Base-by-base conservation (phyloP, 202 grass and related monocot genomes). In the Elaeis oleifera region DNA sequence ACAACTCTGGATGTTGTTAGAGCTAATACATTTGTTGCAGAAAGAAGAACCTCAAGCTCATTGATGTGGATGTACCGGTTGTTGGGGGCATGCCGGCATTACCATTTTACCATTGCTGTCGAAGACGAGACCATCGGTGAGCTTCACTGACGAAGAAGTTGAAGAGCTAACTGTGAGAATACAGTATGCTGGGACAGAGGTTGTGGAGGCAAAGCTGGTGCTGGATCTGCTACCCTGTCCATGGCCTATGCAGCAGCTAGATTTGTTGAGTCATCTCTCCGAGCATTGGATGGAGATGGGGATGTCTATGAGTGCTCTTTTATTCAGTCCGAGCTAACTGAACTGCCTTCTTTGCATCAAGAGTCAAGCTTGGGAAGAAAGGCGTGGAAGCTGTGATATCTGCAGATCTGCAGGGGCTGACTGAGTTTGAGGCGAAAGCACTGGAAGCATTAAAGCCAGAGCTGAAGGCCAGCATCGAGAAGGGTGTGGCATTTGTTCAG, bases 221-320 rank as follows among this genome's bases (percentile, higher is more conserved):
- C 56, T 27, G 56, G 56, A 58, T 58, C 56, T 22, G 56, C 56
- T 24, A 58, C 56, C 56, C 23, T 58, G 20, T 58, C 56, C 4
- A 58, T 58, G 56, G 56, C 56, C 56, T 58, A 58, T 27, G 56
- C 56, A 5, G 56, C 56, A 24, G 56, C 56, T 0, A 21, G 56
- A 58, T 58, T 58, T 58, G 56, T 58, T 28, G 56, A 58, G 25
- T 58, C 56, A 24, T 58, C 56, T 13, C 56, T 58, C 20, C 56
- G 56, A 27, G 56, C 56, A 4, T 23, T 58, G 11, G 56, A 58
- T 25, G 56, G 56, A 15, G 56, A 58, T 58, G 56, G 56, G 11
- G 56, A 58, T 58, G 56, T 58, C 20, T 58, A 27, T 25, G 56
- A 58, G 22, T 58, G 56, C 20, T 24, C 56, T 16, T 58, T 58